These are phyloP conservation scores for Marasmius sp. DNA, from an alignment of 1,284 basidiomycete species.

Conservation along the genomic window DNA sequence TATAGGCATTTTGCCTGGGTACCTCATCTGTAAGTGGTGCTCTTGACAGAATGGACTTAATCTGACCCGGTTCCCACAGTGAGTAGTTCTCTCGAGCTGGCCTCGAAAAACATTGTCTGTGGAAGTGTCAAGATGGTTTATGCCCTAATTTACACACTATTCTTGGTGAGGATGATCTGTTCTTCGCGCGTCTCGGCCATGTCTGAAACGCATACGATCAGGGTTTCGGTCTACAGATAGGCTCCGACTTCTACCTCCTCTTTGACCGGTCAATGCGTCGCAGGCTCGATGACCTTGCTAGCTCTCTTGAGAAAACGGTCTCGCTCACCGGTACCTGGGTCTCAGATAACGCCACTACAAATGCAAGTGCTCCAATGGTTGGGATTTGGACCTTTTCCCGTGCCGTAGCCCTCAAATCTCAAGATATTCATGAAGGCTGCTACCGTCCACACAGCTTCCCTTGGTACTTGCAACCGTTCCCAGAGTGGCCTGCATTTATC, in stretches of 20 bases:
- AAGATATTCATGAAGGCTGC: constrained; percentile 64
- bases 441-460: constrained; percentile 61
- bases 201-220: constrained; percentile 21
- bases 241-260: constrained; percentile 82
- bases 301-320: constrained; percentile 46
- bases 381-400: constrained; percentile 81
- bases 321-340: constrained; percentile 67
- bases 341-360: constrained; percentile 59
- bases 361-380: constrained; percentile 45
- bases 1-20: constrained; percentile 81
- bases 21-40: constrained; percentile 67
- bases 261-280: constrained; percentile 63
- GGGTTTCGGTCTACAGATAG: constrained; percentile 88
- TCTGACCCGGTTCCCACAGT: constrained; percentile 43
- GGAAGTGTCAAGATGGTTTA: constrained; percentile 91
- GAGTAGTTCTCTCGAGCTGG: constrained; percentile 83
- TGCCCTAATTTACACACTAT: constrained; percentile 87
- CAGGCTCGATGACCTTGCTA: constrained; percentile 51
- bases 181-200: constrained; percentile 3
- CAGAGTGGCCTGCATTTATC: constrained; percentile 72
- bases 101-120: constrained; percentile 85
- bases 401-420: constrained; percentile 36
- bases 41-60: constrained; percentile 13
- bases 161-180: constrained; percentile 50
- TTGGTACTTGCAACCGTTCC: constrained; percentile 82